Percentiles rank a stretch among this genome's conserved stretches.
These are phyloP conservation scores for Tolypocladium sp. DNA, from an alignment of 2,329 filamentous ascomycete genomes.

Conservation along the genomic window DNA sequence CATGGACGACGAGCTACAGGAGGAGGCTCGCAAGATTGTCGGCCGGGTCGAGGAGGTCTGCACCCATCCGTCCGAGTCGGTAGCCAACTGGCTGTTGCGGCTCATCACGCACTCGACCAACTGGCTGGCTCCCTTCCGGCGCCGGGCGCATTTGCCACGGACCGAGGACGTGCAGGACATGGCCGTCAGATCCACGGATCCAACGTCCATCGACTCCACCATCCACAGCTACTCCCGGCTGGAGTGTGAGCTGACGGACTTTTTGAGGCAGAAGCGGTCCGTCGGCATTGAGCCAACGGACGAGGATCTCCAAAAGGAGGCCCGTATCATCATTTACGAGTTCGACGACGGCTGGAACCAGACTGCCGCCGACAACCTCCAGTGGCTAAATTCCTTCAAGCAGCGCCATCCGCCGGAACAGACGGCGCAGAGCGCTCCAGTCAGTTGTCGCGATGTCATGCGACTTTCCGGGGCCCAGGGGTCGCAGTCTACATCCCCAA, in stretches of 20 bases:
- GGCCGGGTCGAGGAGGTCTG: constrained; percentile 46
- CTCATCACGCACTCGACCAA: constrained; percentile 36
- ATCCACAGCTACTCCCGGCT: constrained; percentile 49
- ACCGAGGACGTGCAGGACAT: constrained; percentile 44
- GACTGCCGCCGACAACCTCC: constrained; percentile 47
- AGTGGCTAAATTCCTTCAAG: constrained; percentile 46
- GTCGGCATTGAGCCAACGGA: constrained; percentile 41
- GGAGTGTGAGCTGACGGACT: constrained; percentile 46
- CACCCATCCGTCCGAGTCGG: constrained; percentile 35
- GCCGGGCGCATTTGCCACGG: constrained; percentile 46
- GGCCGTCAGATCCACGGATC: constrained; percentile 40
- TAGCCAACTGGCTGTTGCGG: constrained; percentile 48
- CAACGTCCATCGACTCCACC: constrained; percentile 47
- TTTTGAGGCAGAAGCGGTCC: constrained; percentile 33
- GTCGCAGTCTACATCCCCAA: constrained; percentile 8
- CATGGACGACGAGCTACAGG: constrained; percentile 50
- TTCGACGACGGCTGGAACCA: constrained; percentile 56
- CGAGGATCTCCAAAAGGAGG: constrained; percentile 44
- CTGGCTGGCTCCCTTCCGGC: constrained; percentile 49
- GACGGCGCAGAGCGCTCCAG: not conserved
- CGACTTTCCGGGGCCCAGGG: not conserved
- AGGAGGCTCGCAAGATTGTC: constrained; percentile 49
- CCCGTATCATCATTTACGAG: constrained; percentile 53
- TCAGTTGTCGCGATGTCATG: not conserved
- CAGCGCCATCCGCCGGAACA: constrained; percentile 27